Percentiles rank a stretch among this genome's conserved stretches.
Conservation (phyloP, 2,329 filamentous ascomycete genomes). For the Beauveria brongniartii region DNA sequence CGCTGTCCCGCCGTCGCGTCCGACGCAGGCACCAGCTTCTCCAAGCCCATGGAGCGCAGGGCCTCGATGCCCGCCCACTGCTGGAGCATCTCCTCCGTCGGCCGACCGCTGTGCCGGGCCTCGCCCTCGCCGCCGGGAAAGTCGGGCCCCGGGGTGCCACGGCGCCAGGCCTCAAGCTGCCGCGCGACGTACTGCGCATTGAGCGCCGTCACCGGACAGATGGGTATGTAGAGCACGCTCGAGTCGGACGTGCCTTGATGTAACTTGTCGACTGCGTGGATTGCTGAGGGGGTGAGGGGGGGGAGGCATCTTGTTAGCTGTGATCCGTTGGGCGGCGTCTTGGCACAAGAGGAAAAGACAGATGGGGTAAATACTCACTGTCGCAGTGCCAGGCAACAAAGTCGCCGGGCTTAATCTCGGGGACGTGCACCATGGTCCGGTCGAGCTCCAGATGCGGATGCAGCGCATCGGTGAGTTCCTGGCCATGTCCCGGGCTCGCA, state of each 20-base stretch:
- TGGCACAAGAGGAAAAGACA: not conserved
- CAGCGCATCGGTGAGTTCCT: slow-evolving; percentile 59
- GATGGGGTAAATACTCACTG: slow-evolving; percentile 29
- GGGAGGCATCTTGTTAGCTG: slow-evolving; percentile 6
- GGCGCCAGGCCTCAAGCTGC: slow-evolving; percentile 63
- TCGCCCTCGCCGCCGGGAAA: slow-evolving; percentile 68
- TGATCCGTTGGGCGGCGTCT: not conserved
- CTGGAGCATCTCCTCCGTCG: slow-evolving; percentile 31
- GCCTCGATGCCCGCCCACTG: slow-evolving; percentile 25
- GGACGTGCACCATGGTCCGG: slow-evolving; percentile 62
- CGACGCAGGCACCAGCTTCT: slow-evolving; percentile 23
- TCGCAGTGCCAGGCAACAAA: slow-evolving; percentile 84
- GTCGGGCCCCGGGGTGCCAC: slow-evolving; percentile 60
- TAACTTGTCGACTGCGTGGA: slow-evolving; percentile 76
- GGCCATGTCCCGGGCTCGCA: slow-evolving; percentile 58
- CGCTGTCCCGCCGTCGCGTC: slow-evolving; percentile 27
- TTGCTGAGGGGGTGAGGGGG: slow-evolving; percentile 26
- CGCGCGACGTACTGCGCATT: slow-evolving; percentile 64
- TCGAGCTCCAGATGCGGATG: slow-evolving; percentile 66
- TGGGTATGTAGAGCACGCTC: slow-evolving; percentile 82
- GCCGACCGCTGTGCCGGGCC: slow-evolving; percentile 40
- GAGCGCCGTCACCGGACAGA: slow-evolving; percentile 67
- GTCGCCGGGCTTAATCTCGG: slow-evolving; percentile 62
- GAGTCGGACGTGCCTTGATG: slow-evolving; percentile 67
- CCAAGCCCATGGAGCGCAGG: slow-evolving; percentile 37